Conservation (phyloP, 306 rosid genomes). For the Clitoria ternatea region DNA sequence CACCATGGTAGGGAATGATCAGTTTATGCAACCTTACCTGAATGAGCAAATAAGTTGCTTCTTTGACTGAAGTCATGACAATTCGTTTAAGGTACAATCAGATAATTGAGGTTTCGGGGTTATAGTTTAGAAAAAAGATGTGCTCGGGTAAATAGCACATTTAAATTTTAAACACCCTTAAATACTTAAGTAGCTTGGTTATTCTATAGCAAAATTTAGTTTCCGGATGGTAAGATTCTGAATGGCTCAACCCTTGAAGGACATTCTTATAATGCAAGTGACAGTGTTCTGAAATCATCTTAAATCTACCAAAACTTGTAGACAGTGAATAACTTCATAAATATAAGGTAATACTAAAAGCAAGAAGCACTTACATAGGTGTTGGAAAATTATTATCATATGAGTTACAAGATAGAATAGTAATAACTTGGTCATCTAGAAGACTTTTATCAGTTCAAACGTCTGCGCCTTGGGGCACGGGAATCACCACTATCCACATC, state of each 20-base stretch:
- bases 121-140: no score
- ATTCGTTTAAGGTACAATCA: background rate
- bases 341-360: conserved; percentile 30
- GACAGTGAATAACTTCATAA: conserved; percentile 32
- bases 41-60: background rate
- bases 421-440: conserved; percentile 27
- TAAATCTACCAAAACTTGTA: conserved; percentile 24
- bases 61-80: background rate
- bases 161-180: background rate
- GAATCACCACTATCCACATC: conserved; percentile 96
- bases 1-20: background rate
- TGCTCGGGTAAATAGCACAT: no score
- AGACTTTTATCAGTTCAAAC: conserved; percentile 52
- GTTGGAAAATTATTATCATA: conserved; percentile 35
- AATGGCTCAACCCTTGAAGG: conserved; percentile 1
- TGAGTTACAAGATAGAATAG: conserved; percentile 32
- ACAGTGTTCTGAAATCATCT: conserved; percentile 24
- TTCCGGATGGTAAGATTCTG: conserved; percentile 4
- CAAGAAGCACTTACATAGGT: conserved; percentile 47
- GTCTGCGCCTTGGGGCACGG: conserved; percentile 79
- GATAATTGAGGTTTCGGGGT: background rate
- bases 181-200: conserved; percentile 1
- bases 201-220: conserved; percentile 13
- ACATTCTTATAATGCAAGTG: conserved; percentile 10
- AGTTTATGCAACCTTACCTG: background rate